phyloP scores from a whole-genome alignment of 177 flowering plant species.

The Telopea speciosissima region DNA sequence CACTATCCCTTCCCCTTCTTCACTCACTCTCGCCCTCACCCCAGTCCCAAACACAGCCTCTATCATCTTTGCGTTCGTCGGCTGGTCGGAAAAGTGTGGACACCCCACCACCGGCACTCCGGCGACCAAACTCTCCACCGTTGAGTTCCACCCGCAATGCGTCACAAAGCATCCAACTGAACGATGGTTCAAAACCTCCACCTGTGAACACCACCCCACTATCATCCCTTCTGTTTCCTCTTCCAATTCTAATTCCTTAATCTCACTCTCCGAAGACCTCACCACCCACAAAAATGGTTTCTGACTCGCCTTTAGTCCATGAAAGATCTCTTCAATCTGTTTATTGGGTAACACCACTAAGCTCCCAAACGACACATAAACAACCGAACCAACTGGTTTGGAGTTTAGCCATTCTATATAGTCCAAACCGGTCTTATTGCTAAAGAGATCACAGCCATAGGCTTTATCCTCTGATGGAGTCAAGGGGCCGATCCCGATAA shows the following conservation, averaged over 20 bases:
- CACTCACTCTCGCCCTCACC: not conserved
- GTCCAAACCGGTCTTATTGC: conserved; percentile 2
- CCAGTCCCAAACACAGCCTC: conserved; percentile 10
- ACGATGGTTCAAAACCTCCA: conserved; percentile 13
- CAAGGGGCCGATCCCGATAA: conserved; percentile 38
- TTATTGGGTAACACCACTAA: conserved; percentile 3
- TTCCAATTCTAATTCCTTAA: not conserved
- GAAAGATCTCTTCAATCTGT: conserved; percentile 21
- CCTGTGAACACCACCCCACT: conserved; percentile 30
- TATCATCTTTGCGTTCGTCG: conserved; percentile 5
- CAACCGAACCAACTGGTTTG: conserved; percentile 15
- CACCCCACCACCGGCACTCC: conserved; percentile 8
- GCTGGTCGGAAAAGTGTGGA: not conserved
- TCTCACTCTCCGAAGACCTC: not conserved
- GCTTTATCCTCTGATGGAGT: conserved; percentile 24
- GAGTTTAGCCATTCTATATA: conserved; percentile 20
- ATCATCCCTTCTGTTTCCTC: conserved; percentile 15
- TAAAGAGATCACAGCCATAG: conserved; percentile 27
- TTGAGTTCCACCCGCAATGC: not conserved
- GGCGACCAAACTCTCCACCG: conserved; percentile 3
- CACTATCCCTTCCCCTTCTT: not conserved
- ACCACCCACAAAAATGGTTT: conserved; percentile 15
- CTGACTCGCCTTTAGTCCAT: conserved; percentile 12
- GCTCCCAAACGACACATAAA: conserved; percentile 16
- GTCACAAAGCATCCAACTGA: not conserved